Base-by-base conservation (phyloP, 2,329 filamentous ascomycete species). In the Fusarium equiseti region DNA sequence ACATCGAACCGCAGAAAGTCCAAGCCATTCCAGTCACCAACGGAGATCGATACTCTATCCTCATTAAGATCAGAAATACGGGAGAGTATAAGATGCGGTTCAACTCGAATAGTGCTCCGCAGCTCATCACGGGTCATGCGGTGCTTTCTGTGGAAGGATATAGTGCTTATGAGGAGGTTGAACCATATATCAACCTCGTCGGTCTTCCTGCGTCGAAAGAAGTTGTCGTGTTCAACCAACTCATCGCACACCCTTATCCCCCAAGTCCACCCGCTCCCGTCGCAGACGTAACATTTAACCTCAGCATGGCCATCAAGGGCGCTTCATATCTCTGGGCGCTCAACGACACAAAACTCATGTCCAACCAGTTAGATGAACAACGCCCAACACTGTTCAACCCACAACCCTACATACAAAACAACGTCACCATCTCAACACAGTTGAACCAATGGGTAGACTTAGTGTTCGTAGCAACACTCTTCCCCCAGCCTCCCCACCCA, bases 21-120 rank as follows among this genome's bases (percentile, higher is more conserved):
- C 80, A 88, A 15, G 82, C 82, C 12, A 76, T 88, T 24, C 72
- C 75, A 1, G 71, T 89, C 7, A 79, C 79, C 66, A 88, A 86
- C 63, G 87, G 87, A 15, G 85, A 78, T 20, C 82, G 87, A 8
- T 88, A 84, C 72, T 87, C 86, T 0, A 79, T 88, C 2, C 73
- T 88, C 50, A 71, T 87, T 66, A 77, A 83, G 62, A 78, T 88
- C 7, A 77, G 83, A 44, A 81, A 83, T 43, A 74, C 81, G 1
- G 85, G 85, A 1, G 78, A 85, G 61, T 90, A 87, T 75, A 84
- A 83, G 9, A 84, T 90, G 32, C 87, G 89, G 5, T 80, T 86
- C 43, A 83, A 85, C 27, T 83, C 85, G 18, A 78, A 80, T 16
- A 81, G 80, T 31, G 76, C 82, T 4, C 83, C 85, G 13, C 89